Conservation (phyloP, 352 stramenopile genomes). For the Lagenidium giganteum region DNA sequence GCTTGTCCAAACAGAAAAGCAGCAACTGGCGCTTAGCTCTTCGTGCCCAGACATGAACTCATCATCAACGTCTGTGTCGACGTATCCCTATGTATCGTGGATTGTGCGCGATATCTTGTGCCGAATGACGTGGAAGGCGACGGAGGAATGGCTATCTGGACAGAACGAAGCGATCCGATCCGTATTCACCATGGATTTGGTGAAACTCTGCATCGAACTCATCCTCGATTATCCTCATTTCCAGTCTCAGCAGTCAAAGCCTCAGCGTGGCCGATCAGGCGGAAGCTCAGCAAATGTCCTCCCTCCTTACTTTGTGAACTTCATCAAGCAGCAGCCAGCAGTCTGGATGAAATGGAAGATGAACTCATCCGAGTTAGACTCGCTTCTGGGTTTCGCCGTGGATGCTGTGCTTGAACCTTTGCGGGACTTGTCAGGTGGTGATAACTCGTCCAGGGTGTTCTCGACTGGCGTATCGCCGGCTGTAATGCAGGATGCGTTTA, state of each 20-base stretch:
- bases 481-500: slow-evolving; percentile 77
- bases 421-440: slow-evolving; percentile 2
- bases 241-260: slow-evolving; percentile 22
- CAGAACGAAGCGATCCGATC: slow-evolving; percentile 58
- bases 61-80: slow-evolving; percentile 29
- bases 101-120: slow-evolving; percentile 78
- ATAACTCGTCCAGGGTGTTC: slow-evolving; percentile 19
- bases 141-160: slow-evolving; percentile 52
- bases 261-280: slow-evolving; percentile 22
- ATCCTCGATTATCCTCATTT: slow-evolving; percentile 78
- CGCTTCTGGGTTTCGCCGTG: slow-evolving; percentile 47
- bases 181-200: slow-evolving; percentile 65
- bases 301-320: slow-evolving; percentile 83
- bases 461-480: slow-evolving; percentile 33
- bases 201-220: slow-evolving; percentile 70
- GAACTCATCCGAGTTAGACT: slow-evolving; percentile 42
- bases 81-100: slow-evolving; percentile 82
- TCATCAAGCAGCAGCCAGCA: slow-evolving; percentile 70
- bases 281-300: slow-evolving; percentile 53
- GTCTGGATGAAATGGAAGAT: slow-evolving; percentile 80
- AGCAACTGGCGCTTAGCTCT: slow-evolving; percentile 26
- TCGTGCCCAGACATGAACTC: slow-evolving; percentile 19
- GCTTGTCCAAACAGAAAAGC: slow-evolving; percentile 55
- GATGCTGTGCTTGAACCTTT: slow-evolving; percentile 60
- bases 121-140: slow-evolving; percentile 74